Evolutionary conservation across 129 eudicot genomes (phyloP), one percentile per base, ranked within the genome.

Genomic region (Helianthus tuberosus): DNA sequence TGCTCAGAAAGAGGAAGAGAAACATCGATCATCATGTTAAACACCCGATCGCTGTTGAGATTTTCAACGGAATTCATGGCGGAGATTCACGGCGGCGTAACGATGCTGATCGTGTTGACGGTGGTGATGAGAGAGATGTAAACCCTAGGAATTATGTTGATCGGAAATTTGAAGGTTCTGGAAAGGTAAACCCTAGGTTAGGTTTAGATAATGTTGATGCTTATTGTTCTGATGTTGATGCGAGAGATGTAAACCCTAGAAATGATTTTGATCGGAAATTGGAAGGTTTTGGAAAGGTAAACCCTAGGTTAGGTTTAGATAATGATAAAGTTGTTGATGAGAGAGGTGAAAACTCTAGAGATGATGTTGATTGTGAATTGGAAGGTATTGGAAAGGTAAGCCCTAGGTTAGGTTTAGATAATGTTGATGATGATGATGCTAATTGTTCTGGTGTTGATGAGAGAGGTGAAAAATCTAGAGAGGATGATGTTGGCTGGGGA

Each of bases 1-100:
- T 79, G 27, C 83, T 79, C 74, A 32, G 83, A 46, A 78, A 78
- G 29, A 17, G 78, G 38, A 79, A 72, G 48, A 58, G 83, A 72
- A 79, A 65, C 53, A 5, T 6, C 8, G 35, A 71, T 43, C 47
- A 61, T 29, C 65, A 63, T 53, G 49, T 10, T 41, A 23, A 55
- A 71, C 76, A 11, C 1, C 38, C 53, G 2, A 27, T 13, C 25
- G 27, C 2, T 46, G 74, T 1, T 32, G 36, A 32, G 36, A 3
- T 32, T 32, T 32, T 32, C 3, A 32, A 32, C 36, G 36, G 32
- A 27, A 27, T 1, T 27, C 32, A 27, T 27, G 32, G 32, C 32
- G 59, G 35, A 46, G 69, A 38, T 17, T 73, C 69, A 57, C 29
- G 67, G 8, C 3, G 59, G 65, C 35, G 35, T 59, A n/a, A 2